A percentile compares a stretch with the other conserved stretches of the same genome.
These are phyloP conservation scores for Laburnicola sp. DNA, from an alignment of 2,329 filamentous ascomycete genomes.

Conservation along the genomic window DNA sequence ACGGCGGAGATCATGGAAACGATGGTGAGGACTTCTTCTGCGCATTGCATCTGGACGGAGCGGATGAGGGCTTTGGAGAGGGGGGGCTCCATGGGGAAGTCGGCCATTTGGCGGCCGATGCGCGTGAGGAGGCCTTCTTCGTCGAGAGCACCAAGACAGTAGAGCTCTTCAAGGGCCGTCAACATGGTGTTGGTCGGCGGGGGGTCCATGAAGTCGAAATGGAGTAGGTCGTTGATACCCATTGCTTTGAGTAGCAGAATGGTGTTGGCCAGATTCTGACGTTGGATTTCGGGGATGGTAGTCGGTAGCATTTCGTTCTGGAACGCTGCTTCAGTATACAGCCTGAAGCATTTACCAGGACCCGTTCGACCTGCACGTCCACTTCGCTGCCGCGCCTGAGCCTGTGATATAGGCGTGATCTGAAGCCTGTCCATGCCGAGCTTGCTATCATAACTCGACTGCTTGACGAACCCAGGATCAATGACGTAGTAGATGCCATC, in stretches of 20 bases:
- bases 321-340: constrained; percentile 94
- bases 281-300: constrained; percentile 93
- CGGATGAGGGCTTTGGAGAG: constrained; percentile 89
- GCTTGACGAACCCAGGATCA: constrained; percentile 96
- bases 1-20: constrained; percentile 72
- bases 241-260: constrained; percentile 99
- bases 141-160: constrained; percentile 86
- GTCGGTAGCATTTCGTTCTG: constrained; percentile 97
- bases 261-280: constrained; percentile 87
- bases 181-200: constrained; percentile 98
- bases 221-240: constrained; percentile 96
- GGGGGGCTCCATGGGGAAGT: constrained; percentile 96
- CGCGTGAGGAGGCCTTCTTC: constrained; percentile 93
- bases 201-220: constrained; percentile 99
- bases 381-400: constrained; percentile 91
- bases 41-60: constrained; percentile 83
- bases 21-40: constrained; percentile 91
- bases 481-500: constrained; percentile 98
- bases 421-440: constrained; percentile 96
- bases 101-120: constrained; percentile 93
- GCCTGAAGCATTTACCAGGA: constrained; percentile 83
- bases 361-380: constrained; percentile 92
- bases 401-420: constrained; percentile 94
- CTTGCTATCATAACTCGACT: constrained; percentile 95
- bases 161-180: constrained; percentile 91